Percentiles rank a stretch among this genome's conserved stretches.
Evolutionary conservation across 305 asterid genomes (phyloP).

Genomic region (Coffea humblotiana): DNA sequence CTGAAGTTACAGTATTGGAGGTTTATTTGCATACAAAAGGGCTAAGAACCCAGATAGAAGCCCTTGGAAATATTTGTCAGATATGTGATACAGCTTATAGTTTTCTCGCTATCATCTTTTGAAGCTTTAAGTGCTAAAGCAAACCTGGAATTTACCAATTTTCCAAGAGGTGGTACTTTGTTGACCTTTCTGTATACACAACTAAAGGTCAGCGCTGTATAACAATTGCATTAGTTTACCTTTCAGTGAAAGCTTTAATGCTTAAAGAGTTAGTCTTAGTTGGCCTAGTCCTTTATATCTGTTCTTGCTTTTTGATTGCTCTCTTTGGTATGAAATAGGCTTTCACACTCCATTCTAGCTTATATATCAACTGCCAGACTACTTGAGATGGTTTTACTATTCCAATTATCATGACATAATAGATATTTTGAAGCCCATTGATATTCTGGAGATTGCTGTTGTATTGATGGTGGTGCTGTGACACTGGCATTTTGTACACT

Average conservation of each 20-base stretch:
- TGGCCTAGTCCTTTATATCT: not conserved
- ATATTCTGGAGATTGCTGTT: not conserved
- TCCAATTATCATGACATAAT: not conserved
- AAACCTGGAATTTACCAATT: slow-evolving; percentile 48
- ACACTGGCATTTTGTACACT: not conserved
- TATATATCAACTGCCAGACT: not conserved
- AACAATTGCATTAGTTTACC: not conserved
- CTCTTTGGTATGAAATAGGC: not conserved
- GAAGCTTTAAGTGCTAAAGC: slow-evolving; percentile 58
- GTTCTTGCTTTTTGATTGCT: not conserved
- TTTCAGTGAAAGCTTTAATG: not conserved
- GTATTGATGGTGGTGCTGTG: not conserved
- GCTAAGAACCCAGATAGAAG: slow-evolving; percentile 81
- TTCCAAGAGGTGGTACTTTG: slow-evolving; percentile 83
- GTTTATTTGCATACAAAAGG: slow-evolving; percentile 78
- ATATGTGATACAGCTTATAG: slow-evolving; percentile 54
- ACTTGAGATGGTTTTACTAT: slow-evolving; percentile 1
- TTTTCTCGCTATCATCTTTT: slow-evolving; percentile 60
- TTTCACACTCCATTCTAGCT: not conserved
- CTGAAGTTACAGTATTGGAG: slow-evolving; percentile 81
- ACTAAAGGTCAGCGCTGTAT: slow-evolving; percentile 65
- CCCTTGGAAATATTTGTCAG: slow-evolving; percentile 87
- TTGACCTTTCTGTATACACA: slow-evolving; percentile 79
- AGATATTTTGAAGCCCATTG: not conserved
- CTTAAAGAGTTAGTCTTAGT: not conserved